phyloP scores from a whole-genome alignment of 192 early-diverging fungal species.

The Chytriomyces sp. region DNA sequence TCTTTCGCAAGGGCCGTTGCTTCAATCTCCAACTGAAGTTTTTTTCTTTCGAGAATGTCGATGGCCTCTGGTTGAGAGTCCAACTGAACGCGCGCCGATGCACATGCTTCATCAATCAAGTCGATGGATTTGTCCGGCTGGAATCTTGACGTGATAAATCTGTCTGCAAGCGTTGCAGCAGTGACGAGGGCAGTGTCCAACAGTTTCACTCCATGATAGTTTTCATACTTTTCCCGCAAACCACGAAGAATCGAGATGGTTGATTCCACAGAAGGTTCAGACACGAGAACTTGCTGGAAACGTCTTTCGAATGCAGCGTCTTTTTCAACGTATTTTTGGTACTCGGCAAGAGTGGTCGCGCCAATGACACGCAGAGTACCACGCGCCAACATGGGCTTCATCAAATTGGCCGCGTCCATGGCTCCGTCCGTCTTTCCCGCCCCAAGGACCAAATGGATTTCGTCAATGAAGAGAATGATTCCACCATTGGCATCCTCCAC shows the following conservation, averaged over 20 bases:
- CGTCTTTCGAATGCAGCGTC: conserved; percentile 83
- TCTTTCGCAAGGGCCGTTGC: conserved; percentile 92
- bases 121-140: conserved; percentile 85
- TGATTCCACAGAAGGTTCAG: conserved; percentile 74
- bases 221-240: conserved; percentile 77
- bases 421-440: conserved; percentile 89
- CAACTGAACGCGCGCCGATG: conserved; percentile 92
- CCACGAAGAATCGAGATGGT: conserved; percentile 79
- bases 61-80: conserved; percentile 97
- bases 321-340: conserved; percentile 90
- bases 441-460: conserved; percentile 93
- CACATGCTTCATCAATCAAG: conserved; percentile 94
- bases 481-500: conserved; percentile 86
- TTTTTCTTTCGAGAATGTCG: conserved; percentile 90
- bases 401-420: conserved; percentile 95
- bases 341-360: conserved; percentile 94
- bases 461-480: conserved; percentile 97
- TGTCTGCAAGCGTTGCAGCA: conserved; percentile 72
- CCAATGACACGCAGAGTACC: conserved; percentile 96
- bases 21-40: conserved; percentile 95
- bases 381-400: conserved; percentile 98
- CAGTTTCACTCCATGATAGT: conserved; percentile 76
- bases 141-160: conserved; percentile 81
- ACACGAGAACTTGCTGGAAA: conserved; percentile 76
- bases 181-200: conserved; percentile 74